A percentile compares a stretch with the other conserved stretches of the same genome.
Conservation (phyloP, 345 rosid genomes). For the Cardiospermum halicacabum region DNA sequence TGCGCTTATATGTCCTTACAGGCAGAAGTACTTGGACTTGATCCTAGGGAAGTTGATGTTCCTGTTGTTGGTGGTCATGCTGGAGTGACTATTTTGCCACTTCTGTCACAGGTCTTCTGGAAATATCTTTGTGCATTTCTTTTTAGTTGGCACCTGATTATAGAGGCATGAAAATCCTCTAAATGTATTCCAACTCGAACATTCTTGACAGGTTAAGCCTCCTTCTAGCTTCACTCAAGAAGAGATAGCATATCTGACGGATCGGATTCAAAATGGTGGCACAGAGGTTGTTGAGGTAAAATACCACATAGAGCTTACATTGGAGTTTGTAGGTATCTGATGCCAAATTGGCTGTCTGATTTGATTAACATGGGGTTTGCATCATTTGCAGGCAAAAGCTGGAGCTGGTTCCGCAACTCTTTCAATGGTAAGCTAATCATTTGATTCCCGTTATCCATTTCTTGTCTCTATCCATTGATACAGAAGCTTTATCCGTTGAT, state of each 20-base stretch:
- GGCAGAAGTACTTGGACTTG: constrained; percentile 97
- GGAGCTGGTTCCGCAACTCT: constrained; percentile 83
- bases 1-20: constrained; percentile 19
- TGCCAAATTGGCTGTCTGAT: neutral
- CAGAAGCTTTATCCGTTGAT: no score
- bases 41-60: constrained; percentile 91
- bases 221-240: constrained; percentile 59
- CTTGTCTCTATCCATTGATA: neutral
- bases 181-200: neutral
- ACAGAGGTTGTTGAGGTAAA: constrained; percentile 88
- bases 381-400: constrained; percentile 60
- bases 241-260: constrained; percentile 64
- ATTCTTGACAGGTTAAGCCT: constrained; percentile 55
- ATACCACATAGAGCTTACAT: neutral
- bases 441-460: neutral
- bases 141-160: neutral
- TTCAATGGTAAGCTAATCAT: constrained; percentile 55
- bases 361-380: neutral
- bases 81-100: constrained; percentile 93
- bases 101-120: constrained; percentile 66
- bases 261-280: constrained; percentile 82
- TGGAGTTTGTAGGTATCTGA: neutral
- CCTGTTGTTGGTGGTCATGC: constrained; percentile 99
- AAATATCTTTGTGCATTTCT: neutral
- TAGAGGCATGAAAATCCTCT: neutral